Conservation (phyloP, 2,329 filamentous ascomycete species). For the Microascus cirrosus region DNA sequence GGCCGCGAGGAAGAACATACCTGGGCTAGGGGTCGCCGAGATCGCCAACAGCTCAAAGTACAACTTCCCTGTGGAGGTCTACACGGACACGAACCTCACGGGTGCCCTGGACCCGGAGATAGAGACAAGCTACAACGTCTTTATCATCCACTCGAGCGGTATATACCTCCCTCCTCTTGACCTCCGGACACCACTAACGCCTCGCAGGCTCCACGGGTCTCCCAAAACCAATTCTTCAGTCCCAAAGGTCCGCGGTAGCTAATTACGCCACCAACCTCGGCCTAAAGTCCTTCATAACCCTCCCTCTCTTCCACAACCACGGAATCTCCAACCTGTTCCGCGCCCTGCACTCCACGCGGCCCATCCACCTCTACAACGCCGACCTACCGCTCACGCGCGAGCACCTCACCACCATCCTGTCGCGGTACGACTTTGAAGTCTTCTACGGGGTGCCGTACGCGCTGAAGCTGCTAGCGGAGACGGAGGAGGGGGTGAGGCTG, state of each 20-base stretch:
- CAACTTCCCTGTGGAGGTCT: conserved; percentile 17
- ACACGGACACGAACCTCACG: conserved; percentile 17
- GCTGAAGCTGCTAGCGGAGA: conserved; percentile 51
- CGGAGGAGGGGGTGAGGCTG: conserved; percentile 36
- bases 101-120: conserved; percentile 6
- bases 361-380: conserved; percentile 42
- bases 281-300: conserved; percentile 38
- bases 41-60: conserved; percentile 15
- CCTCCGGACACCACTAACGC: conserved; percentile 17
- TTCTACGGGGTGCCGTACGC: conserved; percentile 54
- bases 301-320: conserved; percentile 49
- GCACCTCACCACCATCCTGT: conserved; percentile 32
- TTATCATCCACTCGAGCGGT: conserved; percentile 23
- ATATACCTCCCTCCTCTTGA: conserved; percentile 4
- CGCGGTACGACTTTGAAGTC: conserved; percentile 32
- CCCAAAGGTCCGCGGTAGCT: conserved; percentile 35
- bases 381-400: conserved; percentile 40
- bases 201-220: conserved; percentile 44
- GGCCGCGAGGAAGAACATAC: conserved; percentile 9
- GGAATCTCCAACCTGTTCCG: conserved; percentile 44
- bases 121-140: conserved; percentile 15
- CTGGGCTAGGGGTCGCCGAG: conserved; percentile 11
- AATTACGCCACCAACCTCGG: conserved; percentile 28
- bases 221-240: conserved; percentile 51
- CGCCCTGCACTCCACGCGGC: conserved; percentile 36